These are phyloP conservation scores for Dalbergia cultrata DNA, from an alignment of 306 rosid genomes.

Conservation along the genomic window DNA sequence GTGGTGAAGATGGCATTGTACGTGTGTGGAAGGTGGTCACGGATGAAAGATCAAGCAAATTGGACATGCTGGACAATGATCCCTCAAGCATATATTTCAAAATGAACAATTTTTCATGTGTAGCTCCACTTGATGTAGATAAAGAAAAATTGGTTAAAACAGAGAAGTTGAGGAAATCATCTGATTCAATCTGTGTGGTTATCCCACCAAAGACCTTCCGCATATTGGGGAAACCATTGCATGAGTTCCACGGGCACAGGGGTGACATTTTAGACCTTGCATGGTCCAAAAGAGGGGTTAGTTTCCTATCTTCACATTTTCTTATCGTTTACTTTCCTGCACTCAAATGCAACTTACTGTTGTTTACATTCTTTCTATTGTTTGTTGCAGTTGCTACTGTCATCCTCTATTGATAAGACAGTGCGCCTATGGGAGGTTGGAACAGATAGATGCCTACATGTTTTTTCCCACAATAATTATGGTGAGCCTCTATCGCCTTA, in stretches of 20 bases:
- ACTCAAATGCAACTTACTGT: slow-evolving; percentile 36
- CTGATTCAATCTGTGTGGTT: slow-evolving; percentile 75
- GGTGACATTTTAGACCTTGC: slow-evolving; percentile 85
- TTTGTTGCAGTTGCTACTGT: slow-evolving; percentile 73
- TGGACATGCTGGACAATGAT: slow-evolving; percentile 61
- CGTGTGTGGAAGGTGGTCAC: slow-evolving; percentile 85
- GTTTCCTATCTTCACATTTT: slow-evolving; percentile 49
- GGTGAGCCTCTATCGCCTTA: slow-evolving; percentile 60
- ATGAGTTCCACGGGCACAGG: slow-evolving; percentile 75
- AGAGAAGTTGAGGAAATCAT: slow-evolving; percentile 60
- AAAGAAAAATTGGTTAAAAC: slow-evolving; percentile 56
- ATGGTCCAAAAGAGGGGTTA: slow-evolving; percentile 85
- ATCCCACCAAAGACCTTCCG: slow-evolving; percentile 78
- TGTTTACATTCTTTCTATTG: slow-evolving; percentile 2
- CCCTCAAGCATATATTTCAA: slow-evolving; percentile 75
- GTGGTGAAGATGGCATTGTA: slow-evolving; percentile 82
- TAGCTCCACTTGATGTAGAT: slow-evolving; percentile 58
- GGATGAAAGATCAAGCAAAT: slow-evolving; percentile 59
- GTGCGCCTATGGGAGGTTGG: slow-evolving; percentile 92
- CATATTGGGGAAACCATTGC: slow-evolving; percentile 73
- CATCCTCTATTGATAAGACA: slow-evolving; percentile 88
- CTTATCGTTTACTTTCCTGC: slow-evolving; percentile 17
- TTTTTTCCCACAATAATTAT: slow-evolving; percentile 78
- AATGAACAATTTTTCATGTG: slow-evolving; percentile 60
- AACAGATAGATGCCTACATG: slow-evolving; percentile 65